phyloP scores from a whole-genome alignment of 176 grass and related monocot genomes.

The Carex pumila region DNA sequence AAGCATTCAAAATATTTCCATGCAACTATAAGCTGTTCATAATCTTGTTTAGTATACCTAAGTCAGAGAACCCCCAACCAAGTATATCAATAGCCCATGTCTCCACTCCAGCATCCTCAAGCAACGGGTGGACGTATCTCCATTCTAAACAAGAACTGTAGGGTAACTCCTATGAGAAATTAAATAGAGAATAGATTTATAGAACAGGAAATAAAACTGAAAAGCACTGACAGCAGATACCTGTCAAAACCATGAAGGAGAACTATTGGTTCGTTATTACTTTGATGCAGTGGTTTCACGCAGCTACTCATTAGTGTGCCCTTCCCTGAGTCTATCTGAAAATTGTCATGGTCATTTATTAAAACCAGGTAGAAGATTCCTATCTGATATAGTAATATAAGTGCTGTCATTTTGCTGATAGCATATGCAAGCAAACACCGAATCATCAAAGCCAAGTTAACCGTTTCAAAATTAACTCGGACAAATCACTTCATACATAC shows the following conservation, averaged over 20 bases:
- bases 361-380: background rate
- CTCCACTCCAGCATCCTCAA: conserved; percentile 83
- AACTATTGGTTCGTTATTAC: conserved; percentile 44
- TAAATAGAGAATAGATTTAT: conserved; percentile 1
- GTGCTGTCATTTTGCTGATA: background rate
- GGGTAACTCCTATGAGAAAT: conserved; percentile 26
- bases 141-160: conserved; percentile 98
- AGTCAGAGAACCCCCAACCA: conserved; percentile 97
- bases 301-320: conserved; percentile 77
- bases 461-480: background rate
- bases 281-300: conserved; percentile 63
- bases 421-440: background rate
- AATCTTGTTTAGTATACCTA: conserved; percentile 39
- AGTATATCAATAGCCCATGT: conserved; percentile 93
- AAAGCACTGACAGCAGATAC: conserved; percentile 20
- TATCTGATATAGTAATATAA: background rate
- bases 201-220: background rate
- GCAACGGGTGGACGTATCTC: conserved; percentile 79
- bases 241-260: conserved; percentile 97
- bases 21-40: conserved; percentile 5
- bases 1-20: conserved; percentile 9
- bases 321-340: conserved; percentile 52
- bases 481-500: background rate
- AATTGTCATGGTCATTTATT: background rate
- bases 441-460: background rate